These are phyloP conservation scores for Toxoplasma gondii DNA, from an alignment of 169 alveolate species.

Conservation along the genomic window DNA sequence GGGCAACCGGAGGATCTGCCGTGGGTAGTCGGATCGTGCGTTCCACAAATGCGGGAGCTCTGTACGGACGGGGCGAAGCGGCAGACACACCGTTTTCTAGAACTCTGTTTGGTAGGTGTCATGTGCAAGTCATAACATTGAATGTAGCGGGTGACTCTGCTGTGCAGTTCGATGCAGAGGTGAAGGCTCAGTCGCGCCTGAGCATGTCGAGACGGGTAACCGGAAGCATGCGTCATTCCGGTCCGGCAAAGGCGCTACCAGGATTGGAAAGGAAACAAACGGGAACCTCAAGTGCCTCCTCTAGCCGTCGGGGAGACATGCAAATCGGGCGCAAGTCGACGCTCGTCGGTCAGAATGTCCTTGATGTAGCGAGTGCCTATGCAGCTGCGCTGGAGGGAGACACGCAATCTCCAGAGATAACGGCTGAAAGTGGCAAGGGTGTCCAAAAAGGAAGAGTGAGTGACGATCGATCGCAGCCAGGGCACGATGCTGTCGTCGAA, in stretches of 20 bases:
- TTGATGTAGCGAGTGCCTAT: slow-evolving; percentile 5
- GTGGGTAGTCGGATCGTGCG: neutral
- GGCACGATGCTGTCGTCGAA: neutral
- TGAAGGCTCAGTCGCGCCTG: neutral
- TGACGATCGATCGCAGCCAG: neutral
- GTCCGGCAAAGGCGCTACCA: too few species aligned
- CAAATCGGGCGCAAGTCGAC: neutral
- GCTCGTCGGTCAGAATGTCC: neutral
- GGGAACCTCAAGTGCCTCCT: neutral
- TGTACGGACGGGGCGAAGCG: neutral
- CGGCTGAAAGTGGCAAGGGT: neutral
- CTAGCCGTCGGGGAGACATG: neutral
- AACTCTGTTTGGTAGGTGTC: neutral
- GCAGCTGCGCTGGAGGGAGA: slow-evolving; percentile 31
- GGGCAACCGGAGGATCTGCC: neutral
- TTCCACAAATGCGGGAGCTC: neutral
- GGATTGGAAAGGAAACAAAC: too few species aligned
- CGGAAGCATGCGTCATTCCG: neutral
- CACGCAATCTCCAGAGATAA: neutral
- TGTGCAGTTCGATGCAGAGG: neutral
- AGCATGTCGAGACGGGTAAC: neutral
- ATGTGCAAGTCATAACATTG: neutral
- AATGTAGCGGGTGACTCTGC: slow-evolving; percentile 1
- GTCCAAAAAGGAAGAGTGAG: neutral
- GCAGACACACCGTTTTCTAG: neutral